A percentile compares a stretch with the other conserved stretches of the same genome.
Conservation (phyloP, 805 yeast genomes). For the Yarrowia yakushimensis region DNA sequence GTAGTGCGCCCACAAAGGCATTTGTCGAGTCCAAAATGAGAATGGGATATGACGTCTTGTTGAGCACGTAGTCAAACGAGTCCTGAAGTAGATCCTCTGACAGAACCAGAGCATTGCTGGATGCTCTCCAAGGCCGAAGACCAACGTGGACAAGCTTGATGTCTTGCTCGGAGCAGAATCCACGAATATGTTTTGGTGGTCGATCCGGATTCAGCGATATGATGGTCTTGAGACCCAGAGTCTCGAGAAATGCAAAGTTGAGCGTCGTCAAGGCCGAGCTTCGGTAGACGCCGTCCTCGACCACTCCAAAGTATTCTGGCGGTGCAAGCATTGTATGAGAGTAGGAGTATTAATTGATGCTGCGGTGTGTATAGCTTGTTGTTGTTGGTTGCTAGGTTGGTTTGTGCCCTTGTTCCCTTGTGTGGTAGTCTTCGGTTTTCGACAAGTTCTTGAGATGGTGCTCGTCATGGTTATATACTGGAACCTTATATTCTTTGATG, state of each 20-base stretch:
- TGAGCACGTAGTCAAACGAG: slow-evolving; percentile 62
- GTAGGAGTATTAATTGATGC: too few species aligned
- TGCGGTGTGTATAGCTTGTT: background rate
- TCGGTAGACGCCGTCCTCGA: slow-evolving; percentile 81
- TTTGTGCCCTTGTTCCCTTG: background rate
- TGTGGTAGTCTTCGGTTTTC: background rate
- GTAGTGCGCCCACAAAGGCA: slow-evolving; percentile 71
- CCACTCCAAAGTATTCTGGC: slow-evolving; percentile 88
- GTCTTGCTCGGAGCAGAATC: slow-evolving; percentile 51
- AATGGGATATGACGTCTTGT: slow-evolving; percentile 60
- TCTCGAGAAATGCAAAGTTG: slow-evolving; percentile 72
- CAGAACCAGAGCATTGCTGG: slow-evolving; percentile 67
- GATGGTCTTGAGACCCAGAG: slow-evolving; percentile 64
- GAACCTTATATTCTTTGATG: background rate
- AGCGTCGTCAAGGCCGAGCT: slow-evolving; percentile 75
- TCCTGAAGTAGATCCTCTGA: slow-evolving; percentile 61
- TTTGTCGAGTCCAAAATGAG: slow-evolving; percentile 76
- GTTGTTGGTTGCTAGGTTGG: background rate
- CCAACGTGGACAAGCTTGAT: slow-evolving; percentile 39
- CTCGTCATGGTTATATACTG: background rate
- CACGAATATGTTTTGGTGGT: slow-evolving; percentile 68
- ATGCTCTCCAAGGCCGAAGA: slow-evolving; percentile 42
- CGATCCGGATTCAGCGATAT: slow-evolving; percentile 79
- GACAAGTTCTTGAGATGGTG: background rate
- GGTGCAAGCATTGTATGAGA: slow-evolving; percentile 66